These are phyloP conservation scores for Fusarium sp. DNA, from an alignment of 2,329 filamentous ascomycete species.

Conservation along the genomic window DNA sequence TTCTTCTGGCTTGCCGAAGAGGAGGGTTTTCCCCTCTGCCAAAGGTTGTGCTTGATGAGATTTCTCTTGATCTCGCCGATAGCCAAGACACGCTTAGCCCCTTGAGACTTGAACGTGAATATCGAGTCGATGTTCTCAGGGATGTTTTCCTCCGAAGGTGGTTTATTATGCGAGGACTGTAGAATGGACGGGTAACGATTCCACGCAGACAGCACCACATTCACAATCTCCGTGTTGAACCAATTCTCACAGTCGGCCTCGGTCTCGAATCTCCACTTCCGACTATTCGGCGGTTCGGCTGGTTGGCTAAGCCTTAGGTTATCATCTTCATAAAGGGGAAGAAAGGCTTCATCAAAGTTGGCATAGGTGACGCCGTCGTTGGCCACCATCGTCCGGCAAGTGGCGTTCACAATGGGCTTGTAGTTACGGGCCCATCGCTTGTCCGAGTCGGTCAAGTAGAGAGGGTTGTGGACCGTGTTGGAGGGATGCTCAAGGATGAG, in stretches of 20 bases:
- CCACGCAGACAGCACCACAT: background rate
- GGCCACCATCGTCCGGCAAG: background rate
- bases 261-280: background rate
- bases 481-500: background rate
- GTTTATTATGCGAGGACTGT: background rate
- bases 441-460: background rate
- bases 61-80: background rate
- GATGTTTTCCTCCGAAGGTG: background rate
- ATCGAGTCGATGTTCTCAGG: background rate
- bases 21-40: background rate
- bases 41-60: background rate
- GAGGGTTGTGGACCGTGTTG: background rate
- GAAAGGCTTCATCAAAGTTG: background rate
- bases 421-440: background rate
- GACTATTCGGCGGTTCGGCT: background rate
- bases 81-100: background rate
- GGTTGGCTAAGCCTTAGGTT: background rate
- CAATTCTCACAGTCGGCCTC: constrained; percentile 1
- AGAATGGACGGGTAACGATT: background rate
- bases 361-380: background rate
- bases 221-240: constrained; percentile 1
- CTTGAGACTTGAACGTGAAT: background rate
- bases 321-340: background rate
- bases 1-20: background rate
- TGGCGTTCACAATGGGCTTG: background rate